Evolutionary conservation across 2,329 filamentous ascomycete genomes (phyloP), one percentile per base, ranked within the genome.

Genomic region (Fusarium secorum): DNA sequence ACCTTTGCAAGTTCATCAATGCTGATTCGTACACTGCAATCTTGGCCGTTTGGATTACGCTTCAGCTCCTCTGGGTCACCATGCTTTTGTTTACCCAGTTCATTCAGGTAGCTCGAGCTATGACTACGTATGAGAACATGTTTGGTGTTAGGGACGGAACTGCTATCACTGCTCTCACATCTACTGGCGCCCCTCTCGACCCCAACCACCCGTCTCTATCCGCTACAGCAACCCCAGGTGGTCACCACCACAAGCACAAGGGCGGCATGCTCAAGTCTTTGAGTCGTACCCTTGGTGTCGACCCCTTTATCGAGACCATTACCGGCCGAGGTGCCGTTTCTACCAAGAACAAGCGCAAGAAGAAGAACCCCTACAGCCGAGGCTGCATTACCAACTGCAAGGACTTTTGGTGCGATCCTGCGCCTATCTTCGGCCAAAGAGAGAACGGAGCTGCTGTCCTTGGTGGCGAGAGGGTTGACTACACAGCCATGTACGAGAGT

Each of bases 101-200:
- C 55, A 87, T 98, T 54, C 96, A 99, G 79, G 91, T 99, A 55
- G 92, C 94, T 0, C 90, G 94, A 67, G 97, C 95, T 62, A 91
- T 97, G 85, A 99, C 96, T 2, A 99, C 96, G 0, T 98, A 93
- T 81, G 96, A 99, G 81, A 97, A 95, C 80, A 98, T 99, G 95
- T 90, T 91, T 70, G 92, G 93, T 54, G 87, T 94, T 67, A 87
- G 90, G 63, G 86, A 91, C 68, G 78, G 78, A 35, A 76, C 72
- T 2, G 83, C 95, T 35, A 90, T 90, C 11, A 90, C 91, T 1
- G 92, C 93, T 57, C 90, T 97, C 75, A 91, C 94, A 3, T 93
- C 94, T 2, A 92, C 93, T 17, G 91, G 90, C 30, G 90, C 91
- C 3, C 90, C 93, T 24, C 85, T 97, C 3, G 89, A 90, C 61